Evolutionary conservation across 1,284 basidiomycete genomes (phyloP).

Genomic region (Malassezia sp.): DNA sequence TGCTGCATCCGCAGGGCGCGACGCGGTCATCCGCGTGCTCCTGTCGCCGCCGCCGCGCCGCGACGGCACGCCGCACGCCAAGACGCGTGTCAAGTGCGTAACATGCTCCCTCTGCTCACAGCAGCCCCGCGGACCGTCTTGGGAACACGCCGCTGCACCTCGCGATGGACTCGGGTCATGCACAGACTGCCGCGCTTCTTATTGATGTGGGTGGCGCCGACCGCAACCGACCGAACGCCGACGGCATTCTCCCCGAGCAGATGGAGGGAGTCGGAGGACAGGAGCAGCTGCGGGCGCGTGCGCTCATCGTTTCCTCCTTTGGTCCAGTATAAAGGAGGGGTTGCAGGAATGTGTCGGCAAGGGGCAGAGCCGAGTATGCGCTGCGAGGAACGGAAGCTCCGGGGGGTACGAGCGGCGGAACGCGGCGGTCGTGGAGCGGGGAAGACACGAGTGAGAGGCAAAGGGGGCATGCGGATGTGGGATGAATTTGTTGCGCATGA

Average conservation of each 20-base stretch:
- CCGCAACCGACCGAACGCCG: slow-evolving; percentile 19
- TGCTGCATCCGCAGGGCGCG: slow-evolving; percentile 19
- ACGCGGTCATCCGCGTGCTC: slow-evolving; percentile 22
- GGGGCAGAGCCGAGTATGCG: no score
- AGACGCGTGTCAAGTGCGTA: slow-evolving; percentile 29
- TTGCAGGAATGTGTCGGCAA: no score
- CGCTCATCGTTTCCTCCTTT: slow-evolving; percentile 10
- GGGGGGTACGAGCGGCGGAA: no score
- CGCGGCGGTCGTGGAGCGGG: no score
- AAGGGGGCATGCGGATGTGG: no score
- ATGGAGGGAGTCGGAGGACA: slow-evolving; percentile 25
- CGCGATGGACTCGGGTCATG: slow-evolving; percentile 24
- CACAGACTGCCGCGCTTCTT: slow-evolving; percentile 23
- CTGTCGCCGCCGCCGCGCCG: slow-evolving; percentile 18
- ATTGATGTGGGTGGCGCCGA: slow-evolving; percentile 24
- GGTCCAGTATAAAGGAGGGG: slow-evolving; percentile 6
- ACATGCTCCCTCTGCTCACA: not conserved
- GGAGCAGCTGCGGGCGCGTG: slow-evolving; percentile 17
- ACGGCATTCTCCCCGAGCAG: slow-evolving; percentile 22
- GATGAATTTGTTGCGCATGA: no score
- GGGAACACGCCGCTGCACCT: slow-evolving; percentile 30
- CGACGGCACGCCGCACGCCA: slow-evolving; percentile 18
- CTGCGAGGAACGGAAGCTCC: no score
- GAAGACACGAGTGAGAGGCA: no score
- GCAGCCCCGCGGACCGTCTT: slow-evolving; percentile 25